A percentile compares a stretch with the other conserved stretches of the same genome.
Conservation (phyloP, 345 rosid genomes). For the Psidium guajava region DNA sequence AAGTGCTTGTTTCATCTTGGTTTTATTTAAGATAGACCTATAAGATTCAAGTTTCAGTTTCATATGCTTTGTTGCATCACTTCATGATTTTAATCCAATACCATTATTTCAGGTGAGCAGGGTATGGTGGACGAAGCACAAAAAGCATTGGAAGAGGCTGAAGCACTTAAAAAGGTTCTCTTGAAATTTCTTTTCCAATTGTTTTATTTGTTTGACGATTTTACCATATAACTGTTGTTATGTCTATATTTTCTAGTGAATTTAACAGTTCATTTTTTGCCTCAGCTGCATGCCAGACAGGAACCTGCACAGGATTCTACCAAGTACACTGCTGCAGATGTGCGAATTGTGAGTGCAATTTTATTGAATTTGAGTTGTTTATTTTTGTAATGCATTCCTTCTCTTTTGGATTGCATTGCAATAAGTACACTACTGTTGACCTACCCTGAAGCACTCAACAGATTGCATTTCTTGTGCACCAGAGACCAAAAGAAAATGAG, state of each 20-base stretch:
- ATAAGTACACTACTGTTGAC: neutral
- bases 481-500: neutral
- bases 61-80: neutral
- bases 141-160: slow-evolving; percentile 97
- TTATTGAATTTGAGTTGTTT: neutral
- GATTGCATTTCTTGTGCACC: neutral
- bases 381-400: neutral
- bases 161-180: slow-evolving; percentile 92
- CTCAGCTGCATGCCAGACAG: slow-evolving; percentile 73
- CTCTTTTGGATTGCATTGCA: neutral
- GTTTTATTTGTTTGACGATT: neutral
- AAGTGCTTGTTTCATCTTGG: neutral
- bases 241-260: neutral
- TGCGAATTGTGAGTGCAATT: slow-evolving; percentile 76
- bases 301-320: slow-evolving; percentile 69
- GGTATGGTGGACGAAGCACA: slow-evolving; percentile 99
- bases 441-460: neutral
- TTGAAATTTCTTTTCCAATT: neutral
- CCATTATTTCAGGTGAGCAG: slow-evolving; percentile 57
- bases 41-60: neutral
- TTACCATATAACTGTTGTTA: neutral
- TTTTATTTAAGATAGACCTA: neutral
- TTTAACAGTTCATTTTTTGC: neutral
- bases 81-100: neutral
- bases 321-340: slow-evolving; percentile 92